phyloP scores from a whole-genome alignment of 495 filamentous ascomycete genomes.

The Viridothelium virens region DNA sequence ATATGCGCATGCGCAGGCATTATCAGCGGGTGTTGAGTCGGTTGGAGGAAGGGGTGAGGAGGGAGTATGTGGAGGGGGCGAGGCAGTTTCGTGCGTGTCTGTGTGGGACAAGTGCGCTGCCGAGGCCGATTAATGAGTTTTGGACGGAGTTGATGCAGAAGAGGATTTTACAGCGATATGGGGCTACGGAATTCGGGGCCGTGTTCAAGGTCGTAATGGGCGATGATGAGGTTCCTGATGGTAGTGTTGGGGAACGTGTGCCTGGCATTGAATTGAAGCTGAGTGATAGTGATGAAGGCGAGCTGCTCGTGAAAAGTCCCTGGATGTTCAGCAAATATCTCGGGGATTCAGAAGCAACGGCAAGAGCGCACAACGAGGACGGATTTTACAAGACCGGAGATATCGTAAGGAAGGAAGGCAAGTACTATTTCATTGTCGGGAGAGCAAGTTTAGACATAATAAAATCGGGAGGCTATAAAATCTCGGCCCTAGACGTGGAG shows the following conservation, averaged over 20 bases:
- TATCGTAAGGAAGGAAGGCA: slow-evolving; percentile 40
- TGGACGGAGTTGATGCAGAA: slow-evolving; percentile 39
- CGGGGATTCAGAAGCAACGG: slow-evolving; percentile 35
- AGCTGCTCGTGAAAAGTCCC: slow-evolving; percentile 41
- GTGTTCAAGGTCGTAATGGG: slow-evolving; percentile 40
- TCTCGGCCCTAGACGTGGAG: slow-evolving; percentile 42
- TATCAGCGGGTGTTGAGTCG: slow-evolving; percentile 33
- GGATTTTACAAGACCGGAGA: slow-evolving; percentile 46
- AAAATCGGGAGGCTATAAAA: slow-evolving; percentile 43
- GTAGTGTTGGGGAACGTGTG: slow-evolving; percentile 38
- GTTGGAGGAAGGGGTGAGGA: slow-evolving; percentile 22
- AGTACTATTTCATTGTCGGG: slow-evolving; percentile 44
- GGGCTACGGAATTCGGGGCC: slow-evolving; percentile 43
- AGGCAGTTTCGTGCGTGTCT: slow-evolving; percentile 38
- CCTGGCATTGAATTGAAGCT: slow-evolving; percentile 32
- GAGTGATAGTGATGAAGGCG: slow-evolving; percentile 34
- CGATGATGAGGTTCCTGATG: slow-evolving; percentile 36
- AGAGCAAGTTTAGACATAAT: slow-evolving; percentile 43
- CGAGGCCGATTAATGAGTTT: slow-evolving; percentile 41
- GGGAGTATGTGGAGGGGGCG: slow-evolving; percentile 37
- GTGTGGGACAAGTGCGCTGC: slow-evolving; percentile 43
- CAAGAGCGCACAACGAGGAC: slow-evolving; percentile 36
- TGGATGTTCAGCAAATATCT: slow-evolving; percentile 44
- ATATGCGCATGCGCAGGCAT: slow-evolving; percentile 44
- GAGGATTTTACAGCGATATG: slow-evolving; percentile 42